Percentiles rank a stretch among this genome's conserved stretches.
Conservation (phyloP, 495 filamentous ascomycete species). For the Penicillium flavigenum region DNA sequence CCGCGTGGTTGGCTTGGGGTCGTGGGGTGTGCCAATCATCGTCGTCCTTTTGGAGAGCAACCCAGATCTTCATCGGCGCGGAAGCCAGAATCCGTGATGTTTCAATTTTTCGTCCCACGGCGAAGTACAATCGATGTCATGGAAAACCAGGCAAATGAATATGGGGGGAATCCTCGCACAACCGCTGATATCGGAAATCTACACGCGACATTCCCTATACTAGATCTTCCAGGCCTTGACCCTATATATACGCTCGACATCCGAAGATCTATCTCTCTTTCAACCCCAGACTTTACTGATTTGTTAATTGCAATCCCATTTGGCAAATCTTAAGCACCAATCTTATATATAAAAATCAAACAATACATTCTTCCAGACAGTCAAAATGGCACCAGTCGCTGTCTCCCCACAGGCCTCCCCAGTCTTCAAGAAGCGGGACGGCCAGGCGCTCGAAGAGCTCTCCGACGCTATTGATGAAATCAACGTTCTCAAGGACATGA, state of each 20-base stretch:
- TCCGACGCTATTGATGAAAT: conserved; percentile 80
- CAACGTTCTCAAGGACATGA: conserved; percentile 70
- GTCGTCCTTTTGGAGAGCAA: background rate
- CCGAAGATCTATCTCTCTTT: background rate
- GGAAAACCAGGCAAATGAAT: conserved; percentile 26
- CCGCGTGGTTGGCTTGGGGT: background rate
- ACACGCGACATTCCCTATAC: conserved; percentile 19
- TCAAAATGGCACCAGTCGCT: conserved; percentile 39
- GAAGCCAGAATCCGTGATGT: conserved; percentile 33
- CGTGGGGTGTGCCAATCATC: background rate
- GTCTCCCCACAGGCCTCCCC: conserved; percentile 24
- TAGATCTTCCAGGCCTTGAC: no score
- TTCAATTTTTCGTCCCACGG: conserved; percentile 11
- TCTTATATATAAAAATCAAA: background rate
- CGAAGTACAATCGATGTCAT: conserved; percentile 3
- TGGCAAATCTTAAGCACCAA: background rate
- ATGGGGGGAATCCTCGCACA: conserved; percentile 10
- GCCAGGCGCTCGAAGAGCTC: conserved; percentile 71
- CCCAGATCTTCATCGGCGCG: conserved; percentile 13
- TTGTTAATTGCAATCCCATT: conserved; percentile 1
- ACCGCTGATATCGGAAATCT: conserved; percentile 23
- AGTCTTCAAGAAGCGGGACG: conserved; percentile 51
- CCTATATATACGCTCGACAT: conserved; percentile 19
- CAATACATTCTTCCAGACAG: conserved; percentile 4
- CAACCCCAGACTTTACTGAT: background rate